These are phyloP conservation scores for Scedosporium boydii DNA, from an alignment of 2,329 filamentous ascomycete species.

Conservation along the genomic window DNA sequence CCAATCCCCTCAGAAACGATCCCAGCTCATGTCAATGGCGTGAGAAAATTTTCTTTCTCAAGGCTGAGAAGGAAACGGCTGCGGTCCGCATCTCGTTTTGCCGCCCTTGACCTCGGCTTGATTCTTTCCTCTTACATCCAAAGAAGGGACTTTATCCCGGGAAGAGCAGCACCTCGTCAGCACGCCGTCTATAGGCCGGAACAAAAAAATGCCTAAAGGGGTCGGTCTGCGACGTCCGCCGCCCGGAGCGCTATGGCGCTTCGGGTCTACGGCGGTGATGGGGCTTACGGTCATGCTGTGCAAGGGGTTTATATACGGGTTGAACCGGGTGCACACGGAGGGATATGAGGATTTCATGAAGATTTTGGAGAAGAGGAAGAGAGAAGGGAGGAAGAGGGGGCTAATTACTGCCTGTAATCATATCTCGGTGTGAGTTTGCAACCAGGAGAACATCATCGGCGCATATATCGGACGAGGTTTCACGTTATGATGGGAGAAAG, in stretches of 20 bases:
- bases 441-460: too few relatives aligned
- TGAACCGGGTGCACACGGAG: conserved; percentile 67
- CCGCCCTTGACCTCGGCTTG: background rate
- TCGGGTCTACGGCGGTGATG: conserved; percentile 66
- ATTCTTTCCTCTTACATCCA: background rate
- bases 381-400: conserved; percentile 58
- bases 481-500: background rate
- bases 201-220: too few relatives aligned
- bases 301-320: conserved; percentile 62
- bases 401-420: conserved; percentile 61
- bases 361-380: conserved; percentile 62
- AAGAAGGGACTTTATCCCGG: too few relatives aligned
- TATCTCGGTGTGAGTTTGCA: conserved; percentile 41
- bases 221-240: conserved; percentile 15
- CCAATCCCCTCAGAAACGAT: background rate
- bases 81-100: background rate
- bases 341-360: conserved; percentile 69
- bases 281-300: conserved; percentile 62
- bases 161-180: too few relatives aligned
- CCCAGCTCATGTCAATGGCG: background rate
- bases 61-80: background rate
- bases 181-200: too few relatives aligned
- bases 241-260: conserved; percentile 60
- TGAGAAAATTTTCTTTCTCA: background rate
- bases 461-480: too few relatives aligned